Conservation (phyloP, 768 basidiomycete species). For the Floccularia luteovirens region DNA sequence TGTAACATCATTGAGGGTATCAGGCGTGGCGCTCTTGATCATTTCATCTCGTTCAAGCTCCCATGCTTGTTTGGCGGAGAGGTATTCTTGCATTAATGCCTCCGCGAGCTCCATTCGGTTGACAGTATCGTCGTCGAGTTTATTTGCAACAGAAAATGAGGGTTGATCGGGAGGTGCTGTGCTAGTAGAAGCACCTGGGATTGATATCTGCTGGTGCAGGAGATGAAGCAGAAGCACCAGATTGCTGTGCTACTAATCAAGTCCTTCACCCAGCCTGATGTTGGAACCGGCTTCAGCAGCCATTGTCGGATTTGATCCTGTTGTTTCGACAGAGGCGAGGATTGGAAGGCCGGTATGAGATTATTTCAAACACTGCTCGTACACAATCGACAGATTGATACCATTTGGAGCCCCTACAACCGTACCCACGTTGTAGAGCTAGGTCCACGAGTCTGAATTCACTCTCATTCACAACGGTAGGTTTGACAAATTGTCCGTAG, state of each 20-base stretch:
- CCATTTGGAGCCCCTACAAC: neutral
- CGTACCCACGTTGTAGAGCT: neutral
- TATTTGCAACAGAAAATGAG: conserved; percentile 1
- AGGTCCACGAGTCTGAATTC: neutral
- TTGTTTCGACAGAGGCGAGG: neutral
- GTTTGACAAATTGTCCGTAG: neutral
- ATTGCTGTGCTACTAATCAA: neutral
- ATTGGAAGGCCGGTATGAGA: neutral
- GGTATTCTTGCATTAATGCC: conserved; percentile 1
- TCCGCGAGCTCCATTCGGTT: neutral
- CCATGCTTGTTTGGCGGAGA: conserved; percentile 1
- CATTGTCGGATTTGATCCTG: neutral
- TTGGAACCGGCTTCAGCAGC: neutral
- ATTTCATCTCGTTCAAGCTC: neutral
- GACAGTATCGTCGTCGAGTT: neutral
- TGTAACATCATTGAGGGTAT: neutral
- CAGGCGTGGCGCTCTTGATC: conserved; percentile 1
- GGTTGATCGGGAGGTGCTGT: neutral
- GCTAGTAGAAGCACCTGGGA: neutral
- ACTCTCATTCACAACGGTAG: neutral
- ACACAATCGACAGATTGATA: neutral
- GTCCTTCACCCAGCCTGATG: neutral
- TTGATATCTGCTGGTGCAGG: too few relatives aligned
- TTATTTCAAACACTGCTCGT: neutral
- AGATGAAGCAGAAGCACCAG: neutral